phyloP scores from a whole-genome alignment of 805 yeast genomes.

The Priceomyces carsonii region DNA sequence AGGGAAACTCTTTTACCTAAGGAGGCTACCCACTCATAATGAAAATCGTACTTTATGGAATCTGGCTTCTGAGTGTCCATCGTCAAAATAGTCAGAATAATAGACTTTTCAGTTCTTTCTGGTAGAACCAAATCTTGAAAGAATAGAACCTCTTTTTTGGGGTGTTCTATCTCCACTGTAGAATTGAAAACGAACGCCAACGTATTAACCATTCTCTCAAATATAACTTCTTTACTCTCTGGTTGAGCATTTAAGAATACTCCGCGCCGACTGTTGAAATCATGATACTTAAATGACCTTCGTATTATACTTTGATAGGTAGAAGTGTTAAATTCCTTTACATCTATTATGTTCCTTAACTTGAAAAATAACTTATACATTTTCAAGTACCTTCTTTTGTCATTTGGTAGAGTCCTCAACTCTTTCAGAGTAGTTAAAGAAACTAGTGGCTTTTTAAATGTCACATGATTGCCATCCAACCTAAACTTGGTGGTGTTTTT shows the following conservation, averaged over 20 bases:
- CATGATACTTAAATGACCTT: slow-evolving; percentile 22
- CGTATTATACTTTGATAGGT: slow-evolving; percentile 23
- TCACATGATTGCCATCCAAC: slow-evolving; percentile 4
- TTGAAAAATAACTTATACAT: slow-evolving; percentile 34
- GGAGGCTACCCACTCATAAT: slow-evolving; percentile 22
- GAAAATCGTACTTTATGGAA: slow-evolving; percentile 23
- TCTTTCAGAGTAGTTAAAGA: slow-evolving; percentile 1
- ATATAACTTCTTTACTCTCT: slow-evolving; percentile 14
- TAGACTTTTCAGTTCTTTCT: slow-evolving; percentile 20
- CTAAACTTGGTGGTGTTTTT: slow-evolving; percentile 2
- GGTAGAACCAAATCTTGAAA: slow-evolving; percentile 17
- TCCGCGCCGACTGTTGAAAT: slow-evolving; percentile 17
- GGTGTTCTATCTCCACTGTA: slow-evolving; percentile 20
- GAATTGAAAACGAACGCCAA: slow-evolving; percentile 33
- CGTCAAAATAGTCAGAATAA: slow-evolving; percentile 23
- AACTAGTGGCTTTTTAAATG: slow-evolving; percentile 5
- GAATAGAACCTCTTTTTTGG: slow-evolving; percentile 12
- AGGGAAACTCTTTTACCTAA: slow-evolving; percentile 8
- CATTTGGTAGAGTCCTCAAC: slow-evolving; percentile 9
- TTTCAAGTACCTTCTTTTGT: slow-evolving; percentile 14
- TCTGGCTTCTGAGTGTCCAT: slow-evolving; percentile 23
- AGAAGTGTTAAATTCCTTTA: slow-evolving; percentile 9
- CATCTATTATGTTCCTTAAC: slow-evolving; percentile 26
- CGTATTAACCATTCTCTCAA: slow-evolving; percentile 25
- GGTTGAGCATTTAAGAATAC: slow-evolving; percentile 11